Evolutionary conservation across 257 asterid species (phyloP).

Genomic region (Eustoma russellianum): DNA sequence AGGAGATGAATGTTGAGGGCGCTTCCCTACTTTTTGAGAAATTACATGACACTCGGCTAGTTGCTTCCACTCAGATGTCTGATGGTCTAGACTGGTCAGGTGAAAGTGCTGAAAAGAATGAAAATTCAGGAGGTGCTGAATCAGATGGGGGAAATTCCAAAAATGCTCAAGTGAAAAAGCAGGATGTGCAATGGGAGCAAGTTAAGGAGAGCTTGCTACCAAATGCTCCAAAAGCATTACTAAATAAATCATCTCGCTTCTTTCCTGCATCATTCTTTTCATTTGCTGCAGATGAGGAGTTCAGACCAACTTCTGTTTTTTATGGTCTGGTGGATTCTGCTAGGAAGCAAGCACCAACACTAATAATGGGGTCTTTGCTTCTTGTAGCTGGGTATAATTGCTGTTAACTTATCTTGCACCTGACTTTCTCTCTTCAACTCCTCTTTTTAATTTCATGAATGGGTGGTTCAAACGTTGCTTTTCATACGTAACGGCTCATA

Average conservation of each 20-base stretch:
- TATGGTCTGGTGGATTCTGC: constrained; percentile 61
- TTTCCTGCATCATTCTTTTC: constrained; percentile 97
- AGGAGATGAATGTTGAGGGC: constrained; percentile 31
- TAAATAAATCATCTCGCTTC: constrained; percentile 95
- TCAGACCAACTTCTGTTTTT: constrained; percentile 70
- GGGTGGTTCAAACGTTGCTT: too few relatives aligned
- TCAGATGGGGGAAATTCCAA: constrained; percentile 67
- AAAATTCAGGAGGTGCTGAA: constrained; percentile 45
- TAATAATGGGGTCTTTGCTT: constrained; percentile 70
- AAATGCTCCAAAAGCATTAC: constrained; percentile 67
- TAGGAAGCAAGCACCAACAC: constrained; percentile 58
- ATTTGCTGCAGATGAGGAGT: constrained; percentile 67
- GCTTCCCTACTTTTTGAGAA: constrained; percentile 28
- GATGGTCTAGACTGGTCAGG: constrained; percentile 35
- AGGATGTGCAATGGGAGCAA: constrained; percentile 71
- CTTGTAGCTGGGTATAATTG: constrained; percentile 80
- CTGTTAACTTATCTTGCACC: neutral
- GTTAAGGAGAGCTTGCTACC: constrained; percentile 54
- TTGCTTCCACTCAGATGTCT: constrained; percentile 11
- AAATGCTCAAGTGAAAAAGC: constrained; percentile 49
- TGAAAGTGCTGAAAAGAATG: constrained; percentile 60
- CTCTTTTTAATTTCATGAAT: too few relatives aligned
- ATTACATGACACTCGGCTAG: constrained; percentile 27
- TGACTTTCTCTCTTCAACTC: too few relatives aligned
- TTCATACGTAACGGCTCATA: too few relatives aligned